Base-by-base conservation (phyloP, 2,329 filamentous ascomycete species). In the Amylocarpus encephaloides region DNA sequence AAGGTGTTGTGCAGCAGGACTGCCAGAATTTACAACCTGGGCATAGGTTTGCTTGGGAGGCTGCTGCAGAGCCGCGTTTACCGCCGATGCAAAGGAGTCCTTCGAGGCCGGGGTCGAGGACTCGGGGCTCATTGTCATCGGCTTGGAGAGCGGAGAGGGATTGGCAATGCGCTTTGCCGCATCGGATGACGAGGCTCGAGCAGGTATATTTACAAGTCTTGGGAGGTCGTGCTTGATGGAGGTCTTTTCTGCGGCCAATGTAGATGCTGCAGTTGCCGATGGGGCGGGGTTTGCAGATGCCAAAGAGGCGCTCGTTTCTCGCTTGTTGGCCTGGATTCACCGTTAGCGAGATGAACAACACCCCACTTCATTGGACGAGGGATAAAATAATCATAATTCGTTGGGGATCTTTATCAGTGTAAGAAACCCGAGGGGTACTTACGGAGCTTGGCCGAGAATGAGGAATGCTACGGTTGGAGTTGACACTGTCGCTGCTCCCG, bases 1-100 rank as follows among this genome's bases (percentile, higher is more conserved):
- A 35, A 97, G 78, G 50, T 94, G 89, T 67, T 89, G 85, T 12
- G 87, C 85, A 16, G 92, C 92, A 42, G 87, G 82, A 48, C 72
- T 71, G 55, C 62, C 62, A 56, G 63, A 62, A 57, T 66, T 68
- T 36, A 64, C 59, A 57, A 64, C 61, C 49, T 63, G 62, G 45
- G 65, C 60, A 42, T 60, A 55, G 46, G 62, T 60, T 43, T 62
- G 56, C 44, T 62, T 63, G 6, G 59, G 42, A 46, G 62, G 62
- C 26, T 61, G 49, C 44, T 64, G 63, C 6, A 64, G 54, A n/a
- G 64, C 64, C 30, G 65, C 63, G 53, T 59, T 65, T 26, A 67
- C 64, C 11, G 62, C 58, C 45, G 68, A 62, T 36, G 69, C 59
- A 50, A 70, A 67, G 43, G 70, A 67, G 47, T 71, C 68, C 53